phyloP scores from a whole-genome alignment of 2,329 filamentous ascomycete genomes.

The Hypoxylon sp. region DNA sequence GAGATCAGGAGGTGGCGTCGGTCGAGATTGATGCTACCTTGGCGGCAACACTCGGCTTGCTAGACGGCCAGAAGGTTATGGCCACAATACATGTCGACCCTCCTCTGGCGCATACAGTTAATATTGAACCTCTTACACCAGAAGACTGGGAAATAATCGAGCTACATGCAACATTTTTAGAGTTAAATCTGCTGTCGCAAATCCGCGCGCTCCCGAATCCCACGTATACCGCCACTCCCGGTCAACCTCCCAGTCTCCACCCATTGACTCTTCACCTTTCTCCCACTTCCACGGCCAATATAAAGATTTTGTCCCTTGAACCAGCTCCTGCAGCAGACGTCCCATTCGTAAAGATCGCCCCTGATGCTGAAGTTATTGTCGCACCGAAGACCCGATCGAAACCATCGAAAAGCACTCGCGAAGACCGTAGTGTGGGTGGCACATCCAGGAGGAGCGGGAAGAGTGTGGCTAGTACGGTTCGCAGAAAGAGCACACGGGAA shows the following conservation, averaged over 20 bases:
- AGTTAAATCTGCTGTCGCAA: conserved; percentile 92
- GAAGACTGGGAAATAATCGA: conserved; percentile 99
- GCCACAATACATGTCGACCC: conserved; percentile 87
- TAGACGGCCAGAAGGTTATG: conserved; percentile 84
- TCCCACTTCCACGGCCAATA: conserved; percentile 94
- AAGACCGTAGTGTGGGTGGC: conserved; percentile 84
- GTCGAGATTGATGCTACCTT: conserved; percentile 92
- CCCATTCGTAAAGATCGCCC: conserved; percentile 91
- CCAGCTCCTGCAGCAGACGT: conserved; percentile 77
- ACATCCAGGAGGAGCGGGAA: conserved; percentile 84
- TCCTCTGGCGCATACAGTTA: conserved; percentile 90
- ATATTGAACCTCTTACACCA: conserved; percentile 94
- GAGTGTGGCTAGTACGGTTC: conserved; percentile 79
- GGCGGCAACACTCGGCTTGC: conserved; percentile 80
- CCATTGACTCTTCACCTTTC: conserved; percentile 93
- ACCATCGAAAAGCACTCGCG: conserved; percentile 73
- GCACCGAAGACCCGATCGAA: conserved; percentile 91
- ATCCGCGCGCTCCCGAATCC: conserved; percentile 95
- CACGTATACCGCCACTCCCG: conserved; percentile 68
- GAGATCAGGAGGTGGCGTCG: conserved; percentile 81
- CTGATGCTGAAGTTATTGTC: conserved; percentile 96
- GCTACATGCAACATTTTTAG: conserved; percentile 93
- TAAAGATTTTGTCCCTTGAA: conserved; percentile 85
- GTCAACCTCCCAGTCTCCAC: conserved; percentile 72
- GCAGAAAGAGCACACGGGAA: conserved; percentile 70